Base-by-base conservation (phyloP, 768 basidiomycete genomes). In the Suillus subaureus region DNA sequence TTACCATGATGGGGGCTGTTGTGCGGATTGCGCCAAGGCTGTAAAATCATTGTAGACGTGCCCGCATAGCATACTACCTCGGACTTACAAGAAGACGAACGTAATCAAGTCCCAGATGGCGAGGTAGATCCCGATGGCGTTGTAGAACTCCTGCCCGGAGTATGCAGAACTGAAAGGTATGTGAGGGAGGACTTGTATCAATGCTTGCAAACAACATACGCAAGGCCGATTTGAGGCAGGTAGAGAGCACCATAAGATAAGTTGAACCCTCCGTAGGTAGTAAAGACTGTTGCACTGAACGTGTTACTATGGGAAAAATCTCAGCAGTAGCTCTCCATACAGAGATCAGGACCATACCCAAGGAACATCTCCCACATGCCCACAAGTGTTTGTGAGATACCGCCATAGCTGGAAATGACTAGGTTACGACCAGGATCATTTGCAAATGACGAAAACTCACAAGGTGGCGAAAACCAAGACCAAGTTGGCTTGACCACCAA, bases 301-400 rank as follows among this genome's bases (percentile, higher is more conserved):
- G 74, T 74, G 47, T 73, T 74, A 42, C 74, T 73, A 13, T 64
- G 37, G 21, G 11, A 71, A 42, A 13, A 45, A 42, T 13, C 8
- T 73, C 56, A 72, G 61, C 49, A 31, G 13, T 51, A 54, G 57
- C 42, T 62, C 18, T 39, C 28, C 58, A 31, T 8, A 18, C 33
- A 26, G 57, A 52, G 16, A 47, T 61, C 28, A 49, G 54, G 23
- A n/a, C 57, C 74, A 61, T 61, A 70, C 73, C 73, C 73, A 35
- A 76, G 73, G 68, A 70, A 74, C 67, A 74, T 72, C 35, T 76
- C 73, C 73, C 75, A 76, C 73, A 76, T 73, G 47, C 74, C 73
- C 9, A 74, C 73, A 11, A 74, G 64, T 4, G 73, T 72, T 58
- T 74, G 74, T 21, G 72, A 70, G 57, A 76, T 76, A 51, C 75